These are phyloP conservation scores for Candida pseudoviswanathii DNA, from an alignment of 1,139 yeast genomes.

Conservation along the genomic window DNA sequence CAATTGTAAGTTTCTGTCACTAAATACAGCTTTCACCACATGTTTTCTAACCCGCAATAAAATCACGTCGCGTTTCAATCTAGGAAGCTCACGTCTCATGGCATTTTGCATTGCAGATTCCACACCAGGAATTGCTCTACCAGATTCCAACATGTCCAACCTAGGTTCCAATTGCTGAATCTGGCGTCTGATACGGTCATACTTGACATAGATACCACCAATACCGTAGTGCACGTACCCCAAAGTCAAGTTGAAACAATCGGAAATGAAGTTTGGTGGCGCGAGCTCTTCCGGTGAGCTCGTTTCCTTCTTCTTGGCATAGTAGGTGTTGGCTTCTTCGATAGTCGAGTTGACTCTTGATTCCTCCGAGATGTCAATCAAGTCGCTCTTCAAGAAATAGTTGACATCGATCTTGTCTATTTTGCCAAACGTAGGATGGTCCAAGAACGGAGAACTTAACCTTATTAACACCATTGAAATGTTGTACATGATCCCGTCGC, in stretches of 20 bases:
- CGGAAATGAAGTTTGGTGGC: constrained; percentile 76
- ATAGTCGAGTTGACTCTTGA: constrained; percentile 79
- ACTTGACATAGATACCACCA: constrained; percentile 70
- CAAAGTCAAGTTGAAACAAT: constrained; percentile 78
- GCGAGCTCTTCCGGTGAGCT: constrained; percentile 18
- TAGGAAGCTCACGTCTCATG: constrained; percentile 43
- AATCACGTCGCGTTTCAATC: constrained; percentile 43
- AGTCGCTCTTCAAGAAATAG: constrained; percentile 53
- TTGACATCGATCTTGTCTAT: constrained; percentile 75
- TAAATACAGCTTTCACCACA: constrained; percentile 62
- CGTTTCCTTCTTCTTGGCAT: constrained; percentile 24
- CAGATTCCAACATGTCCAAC: constrained; percentile 47
- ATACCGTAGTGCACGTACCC: constrained; percentile 87
- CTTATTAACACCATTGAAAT: constrained; percentile 65
- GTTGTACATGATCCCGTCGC: constrained; percentile 84
- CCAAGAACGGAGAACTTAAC: constrained; percentile 84
- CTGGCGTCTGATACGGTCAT: constrained; percentile 54
- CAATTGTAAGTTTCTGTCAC: constrained; percentile 54
- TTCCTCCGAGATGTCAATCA: constrained; percentile 74
- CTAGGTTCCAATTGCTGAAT: constrained; percentile 56
- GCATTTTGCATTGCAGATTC: constrained; percentile 35
- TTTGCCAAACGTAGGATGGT: constrained; percentile 58
- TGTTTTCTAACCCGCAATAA: constrained; percentile 48
- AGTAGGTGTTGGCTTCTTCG: constrained; percentile 65
- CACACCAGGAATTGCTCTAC: constrained; percentile 27